phyloP scores from a whole-genome alignment of 495 filamentous ascomycete genomes.

The Neurospora tetraspora region DNA sequence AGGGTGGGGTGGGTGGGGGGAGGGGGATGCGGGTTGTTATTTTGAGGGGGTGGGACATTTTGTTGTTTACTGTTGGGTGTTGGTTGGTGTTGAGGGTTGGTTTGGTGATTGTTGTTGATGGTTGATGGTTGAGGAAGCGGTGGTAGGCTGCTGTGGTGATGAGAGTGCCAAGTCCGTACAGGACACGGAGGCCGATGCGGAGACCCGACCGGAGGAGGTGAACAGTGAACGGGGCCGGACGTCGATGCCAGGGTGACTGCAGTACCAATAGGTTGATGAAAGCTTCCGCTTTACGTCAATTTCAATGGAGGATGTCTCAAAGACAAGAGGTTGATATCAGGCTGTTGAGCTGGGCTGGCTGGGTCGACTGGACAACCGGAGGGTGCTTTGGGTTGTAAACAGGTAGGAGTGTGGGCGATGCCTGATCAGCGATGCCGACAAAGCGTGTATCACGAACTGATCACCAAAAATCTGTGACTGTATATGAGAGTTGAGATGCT shows the following conservation, averaged over 20 bases:
- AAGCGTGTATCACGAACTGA: background rate
- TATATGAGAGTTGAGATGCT: background rate
- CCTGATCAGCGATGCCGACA: background rate
- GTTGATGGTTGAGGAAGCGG: background rate
- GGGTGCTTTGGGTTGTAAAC: background rate
- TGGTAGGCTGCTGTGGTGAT: background rate
- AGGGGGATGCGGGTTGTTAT: constrained; percentile 28
- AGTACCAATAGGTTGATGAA: background rate
- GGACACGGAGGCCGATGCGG: background rate
- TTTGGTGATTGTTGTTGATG: background rate
- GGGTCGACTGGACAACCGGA: background rate
- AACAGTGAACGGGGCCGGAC: background rate
- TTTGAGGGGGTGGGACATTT: constrained; percentile 10
- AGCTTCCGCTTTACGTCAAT: background rate
- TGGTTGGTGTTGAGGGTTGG: background rate
- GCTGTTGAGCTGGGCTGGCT: background rate
- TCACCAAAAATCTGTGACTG: background rate
- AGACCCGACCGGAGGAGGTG: background rate
- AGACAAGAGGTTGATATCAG: background rate
- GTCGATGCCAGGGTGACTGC: background rate
- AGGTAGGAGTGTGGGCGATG: background rate
- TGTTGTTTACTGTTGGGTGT: background rate
- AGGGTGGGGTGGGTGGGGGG: constrained; percentile 17
- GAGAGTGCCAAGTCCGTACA: background rate
- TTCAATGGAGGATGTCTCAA: background rate